A percentile compares a stretch with the other conserved stretches of the same genome.
These are phyloP conservation scores for Pouteria glomerata DNA, from an alignment of 148 eudicot genomes.

Conservation along the genomic window DNA sequence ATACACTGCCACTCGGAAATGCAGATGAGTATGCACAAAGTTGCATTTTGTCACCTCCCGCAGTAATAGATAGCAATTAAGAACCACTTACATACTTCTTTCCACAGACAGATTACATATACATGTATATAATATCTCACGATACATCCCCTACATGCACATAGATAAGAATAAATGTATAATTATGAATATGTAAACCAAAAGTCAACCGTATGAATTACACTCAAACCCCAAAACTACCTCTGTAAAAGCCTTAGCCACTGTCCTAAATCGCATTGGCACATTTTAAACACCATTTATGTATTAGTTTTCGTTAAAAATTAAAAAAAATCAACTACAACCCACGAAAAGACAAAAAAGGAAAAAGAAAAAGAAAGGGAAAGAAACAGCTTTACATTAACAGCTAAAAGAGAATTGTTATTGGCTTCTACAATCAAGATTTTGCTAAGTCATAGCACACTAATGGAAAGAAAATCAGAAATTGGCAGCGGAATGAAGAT, in stretches of 20 bases:
- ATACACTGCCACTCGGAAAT: too few relatives aligned
- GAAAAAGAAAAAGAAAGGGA: background rate
- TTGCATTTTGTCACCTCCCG: background rate
- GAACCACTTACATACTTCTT: background rate
- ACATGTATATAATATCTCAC: background rate
- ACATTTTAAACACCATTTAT: too few relatives aligned
- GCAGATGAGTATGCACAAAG: background rate
- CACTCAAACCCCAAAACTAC: background rate
- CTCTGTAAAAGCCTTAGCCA: too few relatives aligned
- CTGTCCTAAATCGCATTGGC: too few relatives aligned
- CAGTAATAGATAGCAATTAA: background rate
- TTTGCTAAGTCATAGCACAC: background rate
- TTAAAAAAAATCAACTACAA: background rate
- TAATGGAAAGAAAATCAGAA: background rate
- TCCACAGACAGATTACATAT: background rate
- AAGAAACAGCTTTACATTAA: background rate
- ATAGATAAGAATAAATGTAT: background rate
- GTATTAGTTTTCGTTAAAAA: background rate
- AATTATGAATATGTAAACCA: background rate
- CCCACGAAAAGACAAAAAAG: background rate
- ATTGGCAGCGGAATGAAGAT: too few relatives aligned
- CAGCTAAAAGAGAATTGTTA: background rate
- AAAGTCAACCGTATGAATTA: background rate
- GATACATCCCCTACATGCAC: background rate
- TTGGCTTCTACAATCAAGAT: background rate